These are phyloP conservation scores for Licmophora abbreviata DNA, from an alignment of 108 stramenopile species.

Conservation along the genomic window DNA sequence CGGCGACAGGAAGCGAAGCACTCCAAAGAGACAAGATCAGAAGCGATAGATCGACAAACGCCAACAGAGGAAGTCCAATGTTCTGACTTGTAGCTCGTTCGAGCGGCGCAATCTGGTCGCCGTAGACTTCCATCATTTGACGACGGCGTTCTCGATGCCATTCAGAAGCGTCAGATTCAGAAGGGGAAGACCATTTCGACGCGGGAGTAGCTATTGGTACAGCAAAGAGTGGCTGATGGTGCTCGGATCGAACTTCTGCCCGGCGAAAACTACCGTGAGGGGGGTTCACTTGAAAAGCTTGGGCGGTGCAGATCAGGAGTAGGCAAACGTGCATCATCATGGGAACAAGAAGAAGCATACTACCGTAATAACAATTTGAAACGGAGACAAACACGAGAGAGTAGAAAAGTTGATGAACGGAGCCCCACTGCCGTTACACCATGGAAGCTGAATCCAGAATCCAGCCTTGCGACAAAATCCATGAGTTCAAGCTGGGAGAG, in stretches of 20 bases:
- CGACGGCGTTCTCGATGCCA: constrained; percentile 63
- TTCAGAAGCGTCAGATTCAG: constrained; percentile 38
- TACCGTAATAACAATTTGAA: too few relatives aligned
- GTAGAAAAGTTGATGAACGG: too few relatives aligned
- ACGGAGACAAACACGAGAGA: too few relatives aligned
- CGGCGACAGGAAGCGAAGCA: background rate
- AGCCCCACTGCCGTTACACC: too few relatives aligned
- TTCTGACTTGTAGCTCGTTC: constrained; percentile 45
- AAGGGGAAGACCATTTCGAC: background rate
- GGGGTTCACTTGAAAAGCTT: background rate
- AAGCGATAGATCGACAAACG: constrained; percentile 37
- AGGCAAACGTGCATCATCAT: too few relatives aligned
- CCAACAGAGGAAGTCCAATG: constrained; percentile 43
- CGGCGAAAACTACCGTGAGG: background rate
- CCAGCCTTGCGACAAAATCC: too few relatives aligned
- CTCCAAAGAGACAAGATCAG: constrained; percentile 30
- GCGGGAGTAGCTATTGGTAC: background rate
- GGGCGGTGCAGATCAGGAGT: too few relatives aligned
- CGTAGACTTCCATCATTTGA: constrained; percentile 57
- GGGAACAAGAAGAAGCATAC: too few relatives aligned
- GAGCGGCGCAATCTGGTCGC: constrained; percentile 30
- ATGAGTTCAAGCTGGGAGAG: too few relatives aligned
- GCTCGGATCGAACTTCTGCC: background rate
- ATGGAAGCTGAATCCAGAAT: too few relatives aligned
- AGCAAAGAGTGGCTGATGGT: background rate